phyloP scores from a whole-genome alignment of 495 filamentous ascomycete genomes.

The Penicillium dipodomyicola region DNA sequence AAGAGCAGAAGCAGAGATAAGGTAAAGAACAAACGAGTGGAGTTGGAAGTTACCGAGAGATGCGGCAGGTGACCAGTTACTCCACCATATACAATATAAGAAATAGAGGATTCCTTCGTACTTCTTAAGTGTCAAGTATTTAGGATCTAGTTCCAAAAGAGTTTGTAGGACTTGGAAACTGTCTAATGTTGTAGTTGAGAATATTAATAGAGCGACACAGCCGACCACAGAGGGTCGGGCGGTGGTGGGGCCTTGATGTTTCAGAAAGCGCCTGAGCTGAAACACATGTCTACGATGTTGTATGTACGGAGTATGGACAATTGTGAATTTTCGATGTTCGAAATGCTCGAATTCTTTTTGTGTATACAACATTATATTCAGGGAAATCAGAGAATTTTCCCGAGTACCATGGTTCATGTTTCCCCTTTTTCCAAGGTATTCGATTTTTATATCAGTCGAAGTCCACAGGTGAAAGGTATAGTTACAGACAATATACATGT shows the following conservation, averaged over 20 bases:
- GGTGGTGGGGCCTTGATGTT: conserved; percentile 28
- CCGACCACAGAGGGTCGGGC: conserved; percentile 27
- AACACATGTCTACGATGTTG: conserved; percentile 14
- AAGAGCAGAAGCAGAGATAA: conserved; percentile 6
- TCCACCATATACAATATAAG: conserved; percentile 1
- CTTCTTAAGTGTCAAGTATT: not conserved
- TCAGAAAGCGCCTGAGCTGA: conserved; percentile 35
- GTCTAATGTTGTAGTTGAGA: not conserved
- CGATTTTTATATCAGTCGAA: not conserved
- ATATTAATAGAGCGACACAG: conserved; percentile 36
- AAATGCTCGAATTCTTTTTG: no score
- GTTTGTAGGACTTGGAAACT: not conserved
- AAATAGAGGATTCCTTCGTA: not conserved
- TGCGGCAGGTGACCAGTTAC: conserved; percentile 27
- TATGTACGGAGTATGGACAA: no score
- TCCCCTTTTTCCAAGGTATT: not conserved
- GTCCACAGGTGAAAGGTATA: no score
- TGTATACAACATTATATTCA: not conserved
- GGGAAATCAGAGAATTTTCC: not conserved
- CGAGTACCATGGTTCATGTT: not conserved
- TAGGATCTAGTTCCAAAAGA: no score
- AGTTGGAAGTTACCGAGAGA: conserved; percentile 13
- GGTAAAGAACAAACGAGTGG: conserved; percentile 9
- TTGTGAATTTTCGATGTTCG: no score
- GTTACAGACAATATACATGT: no score